Base-by-base conservation (phyloP, 192 early-diverging fungal genomes). In the Diversispora eburnea region DNA sequence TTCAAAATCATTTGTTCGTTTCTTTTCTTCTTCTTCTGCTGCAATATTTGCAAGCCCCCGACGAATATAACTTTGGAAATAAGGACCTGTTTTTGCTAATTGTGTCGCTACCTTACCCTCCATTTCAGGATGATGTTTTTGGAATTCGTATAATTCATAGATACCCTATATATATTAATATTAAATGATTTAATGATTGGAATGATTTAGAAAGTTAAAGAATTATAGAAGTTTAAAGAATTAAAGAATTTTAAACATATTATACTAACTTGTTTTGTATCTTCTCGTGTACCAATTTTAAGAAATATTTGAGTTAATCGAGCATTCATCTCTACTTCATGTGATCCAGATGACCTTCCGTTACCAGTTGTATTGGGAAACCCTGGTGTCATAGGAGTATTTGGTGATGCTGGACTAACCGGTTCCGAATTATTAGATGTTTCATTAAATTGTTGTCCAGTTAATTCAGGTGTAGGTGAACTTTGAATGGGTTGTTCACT, bases 1-100 rank as follows among this genome's bases (percentile, higher is more conserved):
- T 5, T 47, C 72, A 13, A 73, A 39, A 17, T 47, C 43, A 54
- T 49, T 72, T 4, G 57, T 57, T 60, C 57, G 20, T 60, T 49
- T 33, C 49, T 73, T 73, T 42, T 83, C 68, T 67, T 75, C 76
- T 47, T 86, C 87, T 47, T 89, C 85, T 10, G 83, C 79, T 7
- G 82, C 89, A 70, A 90, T 59, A 46, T 87, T 84, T 22, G 79
- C 78, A 33, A 92, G 79, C 7, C 85, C 92, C 42, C 91, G 80
- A 62, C 86, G 81, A 43, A 93, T 94, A 74, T 92, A 94, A 54
- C 85, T 85, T 76, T 90, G 87, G 70, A 92, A 92, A 72, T 87
- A 91, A 3, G 79, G 81, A 17, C 91, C 90, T 8, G 90, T 88
- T 54, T 84, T 80, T 41, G 80, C 77, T 57, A 91, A 74, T 58